Evolutionary conservation across 2,329 filamentous ascomycete species (phyloP).

Genomic region (Exophiala oligosperma): DNA sequence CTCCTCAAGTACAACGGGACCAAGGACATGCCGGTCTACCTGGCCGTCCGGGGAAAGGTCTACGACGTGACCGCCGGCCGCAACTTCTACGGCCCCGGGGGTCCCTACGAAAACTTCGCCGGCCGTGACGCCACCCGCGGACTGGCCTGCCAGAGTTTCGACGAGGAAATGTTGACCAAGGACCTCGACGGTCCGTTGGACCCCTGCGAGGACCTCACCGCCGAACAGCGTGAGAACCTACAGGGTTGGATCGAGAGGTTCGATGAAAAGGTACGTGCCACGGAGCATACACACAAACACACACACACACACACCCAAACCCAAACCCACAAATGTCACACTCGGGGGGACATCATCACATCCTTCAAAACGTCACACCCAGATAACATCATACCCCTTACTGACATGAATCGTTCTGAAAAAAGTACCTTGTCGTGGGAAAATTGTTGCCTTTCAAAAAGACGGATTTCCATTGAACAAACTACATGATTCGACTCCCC

Average conservation of each 20-base stretch:
- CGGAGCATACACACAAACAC: not conserved
- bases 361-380: too few species aligned
- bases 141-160: slow-evolving; percentile 87
- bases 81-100: slow-evolving; percentile 95
- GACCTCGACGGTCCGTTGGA: slow-evolving; percentile 83
- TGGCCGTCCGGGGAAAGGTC: slow-evolving; percentile 86
- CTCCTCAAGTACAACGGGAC: slow-evolving; percentile 84
- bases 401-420: not conserved
- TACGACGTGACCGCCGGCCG: slow-evolving; percentile 86
- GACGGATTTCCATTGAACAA: slow-evolving; percentile 35
- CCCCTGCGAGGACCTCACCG: slow-evolving; percentile 67
- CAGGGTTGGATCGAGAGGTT: slow-evolving; percentile 93
- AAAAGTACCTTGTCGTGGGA: slow-evolving; percentile 81
- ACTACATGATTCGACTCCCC: not conserved
- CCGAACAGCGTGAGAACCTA: slow-evolving; percentile 78
- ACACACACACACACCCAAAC: not conserved
- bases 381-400: not conserved
- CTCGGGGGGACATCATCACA: not conserved
- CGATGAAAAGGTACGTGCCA: slow-evolving; percentile 62
- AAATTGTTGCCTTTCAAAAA: slow-evolving; percentile 68
- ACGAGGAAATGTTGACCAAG: slow-evolving; percentile 91
- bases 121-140: slow-evolving; percentile 87
- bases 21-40: slow-evolving; percentile 73
- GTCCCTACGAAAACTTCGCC: slow-evolving; percentile 94
- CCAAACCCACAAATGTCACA: not conserved